phyloP scores from a whole-genome alignment of 345 rosid genomes.

The Eucalyptus virginea region DNA sequence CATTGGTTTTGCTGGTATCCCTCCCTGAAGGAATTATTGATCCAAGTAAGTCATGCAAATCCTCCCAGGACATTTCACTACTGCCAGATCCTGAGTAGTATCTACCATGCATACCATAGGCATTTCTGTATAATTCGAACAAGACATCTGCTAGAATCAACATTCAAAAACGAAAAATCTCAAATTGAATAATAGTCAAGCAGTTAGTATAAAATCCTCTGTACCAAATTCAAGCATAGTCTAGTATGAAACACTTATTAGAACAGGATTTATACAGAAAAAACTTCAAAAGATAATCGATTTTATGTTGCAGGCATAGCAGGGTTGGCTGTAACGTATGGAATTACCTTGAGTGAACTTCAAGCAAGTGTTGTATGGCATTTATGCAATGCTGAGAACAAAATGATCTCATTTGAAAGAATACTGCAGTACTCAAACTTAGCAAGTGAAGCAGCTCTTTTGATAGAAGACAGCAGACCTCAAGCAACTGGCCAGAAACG shows the following conservation, averaged over 20 bases:
- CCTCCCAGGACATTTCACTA: background rate
- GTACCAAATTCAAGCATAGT: background rate
- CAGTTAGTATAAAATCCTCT: background rate
- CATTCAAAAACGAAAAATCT: background rate
- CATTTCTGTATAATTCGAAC: background rate
- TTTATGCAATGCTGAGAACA: slow-evolving; percentile 85
- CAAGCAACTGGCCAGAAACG: slow-evolving; percentile 69
- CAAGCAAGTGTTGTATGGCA: slow-evolving; percentile 87
- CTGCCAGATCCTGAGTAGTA: background rate
- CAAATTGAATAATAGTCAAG: background rate
- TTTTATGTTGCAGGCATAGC: slow-evolving; percentile 58
- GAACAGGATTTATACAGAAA: background rate
- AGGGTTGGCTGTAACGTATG: slow-evolving; percentile 90
- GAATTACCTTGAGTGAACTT: slow-evolving; percentile 71
- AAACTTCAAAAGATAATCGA: background rate
- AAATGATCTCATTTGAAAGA: slow-evolving; percentile 91
- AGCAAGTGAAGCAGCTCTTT: slow-evolving; percentile 66
- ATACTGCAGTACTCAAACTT: slow-evolving; percentile 76
- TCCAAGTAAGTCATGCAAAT: slow-evolving; percentile 59
- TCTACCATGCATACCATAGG: background rate
- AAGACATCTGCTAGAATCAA: background rate
- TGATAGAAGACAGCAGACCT: slow-evolving; percentile 47
- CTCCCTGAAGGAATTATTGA: slow-evolving; percentile 90
- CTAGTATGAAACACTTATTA: background rate
- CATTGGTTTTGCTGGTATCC: slow-evolving; percentile 72